Evolutionary conservation across 805 yeast genomes (phyloP).

Genomic region (Saccharomyces cerevisiae): DNA sequence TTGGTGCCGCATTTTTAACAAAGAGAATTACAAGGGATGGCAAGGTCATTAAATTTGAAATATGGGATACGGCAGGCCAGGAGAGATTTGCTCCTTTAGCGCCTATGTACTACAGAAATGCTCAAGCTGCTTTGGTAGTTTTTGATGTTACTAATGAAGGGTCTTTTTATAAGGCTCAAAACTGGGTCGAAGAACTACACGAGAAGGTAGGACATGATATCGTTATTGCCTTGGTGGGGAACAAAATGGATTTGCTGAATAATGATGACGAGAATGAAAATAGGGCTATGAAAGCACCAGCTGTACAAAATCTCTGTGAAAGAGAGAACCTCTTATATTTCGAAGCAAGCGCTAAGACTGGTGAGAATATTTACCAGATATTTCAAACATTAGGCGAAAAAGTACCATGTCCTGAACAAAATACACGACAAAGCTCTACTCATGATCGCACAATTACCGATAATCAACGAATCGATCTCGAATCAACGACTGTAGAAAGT

Average conservation of each 20-base stretch:
- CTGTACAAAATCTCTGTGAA: conserved; percentile 78
- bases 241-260: conserved; percentile 74
- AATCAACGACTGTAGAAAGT: conserved; percentile 25
- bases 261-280: conserved; percentile 23
- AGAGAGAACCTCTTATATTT: conserved; percentile 87
- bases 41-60: conserved; percentile 82
- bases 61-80: conserved; percentile 98
- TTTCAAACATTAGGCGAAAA: conserved; percentile 85
- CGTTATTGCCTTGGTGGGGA: conserved; percentile 88
- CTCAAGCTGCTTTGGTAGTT: conserved; percentile 93
- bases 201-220: conserved; percentile 92
- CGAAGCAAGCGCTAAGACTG: conserved; percentile 91
- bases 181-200: conserved; percentile 94
- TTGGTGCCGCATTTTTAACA: conserved; percentile 95
- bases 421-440: conserved; percentile 14
- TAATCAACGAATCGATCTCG: conserved; percentile 29
- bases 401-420: conserved; percentile 46
- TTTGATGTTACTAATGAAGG: conserved; percentile 94
- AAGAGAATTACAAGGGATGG: conserved; percentile 85
- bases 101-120: conserved; percentile 95
- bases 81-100: conserved; percentile 94
- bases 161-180: conserved; percentile 89
- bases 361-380: conserved; percentile 82
- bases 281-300: conserved; percentile 74
- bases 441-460: conserved; percentile 19